Base-by-base conservation (phyloP, 176 grass and related monocot species). In the Carex cristatella region DNA sequence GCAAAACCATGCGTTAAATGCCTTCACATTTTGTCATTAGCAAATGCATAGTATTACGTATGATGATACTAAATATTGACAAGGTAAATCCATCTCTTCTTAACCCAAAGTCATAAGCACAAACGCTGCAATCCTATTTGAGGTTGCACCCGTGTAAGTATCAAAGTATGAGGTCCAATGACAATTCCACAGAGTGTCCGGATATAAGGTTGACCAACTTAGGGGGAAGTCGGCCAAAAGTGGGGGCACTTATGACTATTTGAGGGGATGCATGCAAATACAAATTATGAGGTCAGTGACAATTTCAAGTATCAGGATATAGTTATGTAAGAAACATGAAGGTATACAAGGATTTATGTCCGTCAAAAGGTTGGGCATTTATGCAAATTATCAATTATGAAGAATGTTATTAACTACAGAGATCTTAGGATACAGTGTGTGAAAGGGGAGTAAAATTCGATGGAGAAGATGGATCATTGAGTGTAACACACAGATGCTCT, bases 341-440 rank as follows among this genome's bases (percentile, higher is more conserved):
- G 19, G 19, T 31, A 77, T 77, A 27, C 73, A 15, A 77, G 74
- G 2, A 78, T 32, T 23, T 28, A 11, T 78, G 23, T 57, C 74
- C 2, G 13, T 19, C 57, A 57, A 77, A 78, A 32, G 48, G 5
- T 78, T 42, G 68, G 51, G 12, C 74, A 14, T 56, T 78, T 57
- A 57, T 78, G 51, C 74, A 55, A 78, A 78, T 78, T 33, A 78
- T 78, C 48, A 78, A 78, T 56, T 55, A 55, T 33, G 7, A 33
- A 1, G 71, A 28, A 38, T 72, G 10, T 14, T 71, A 35, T 44
- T 63, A 58, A 58, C 13, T 15, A 16, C 51, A 35, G 30, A 33
- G 27, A 58, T 35, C 74, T 79, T 1, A 58, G 74, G 30, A 58
- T 16, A 78, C 23, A 23, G 23, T 23, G 23, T 23, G 23, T 23